These are phyloP conservation scores for Tubosaeta sp. DNA, from an alignment of 768 basidiomycete genomes.

Conservation along the genomic window DNA sequence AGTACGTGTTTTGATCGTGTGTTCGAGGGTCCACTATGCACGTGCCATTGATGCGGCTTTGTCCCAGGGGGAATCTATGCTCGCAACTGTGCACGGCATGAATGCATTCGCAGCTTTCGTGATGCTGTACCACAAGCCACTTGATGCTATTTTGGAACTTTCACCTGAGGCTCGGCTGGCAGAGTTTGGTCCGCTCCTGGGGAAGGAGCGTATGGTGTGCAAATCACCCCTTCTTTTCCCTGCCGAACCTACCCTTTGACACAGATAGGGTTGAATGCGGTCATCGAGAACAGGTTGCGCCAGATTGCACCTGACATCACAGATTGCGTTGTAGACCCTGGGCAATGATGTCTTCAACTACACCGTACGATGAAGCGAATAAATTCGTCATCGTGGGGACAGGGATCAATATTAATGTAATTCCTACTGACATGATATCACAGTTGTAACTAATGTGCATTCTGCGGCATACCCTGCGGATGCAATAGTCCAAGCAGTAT, in stretches of 20 bases:
- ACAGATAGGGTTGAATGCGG: constrained; percentile 34
- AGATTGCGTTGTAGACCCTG: constrained; percentile 13
- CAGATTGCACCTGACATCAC: constrained; percentile 20
- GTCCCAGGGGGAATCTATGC: constrained; percentile 54
- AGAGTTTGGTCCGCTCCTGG: constrained; percentile 45
- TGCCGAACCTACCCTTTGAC: constrained; percentile 7
- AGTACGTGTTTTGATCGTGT: constrained; percentile 29
- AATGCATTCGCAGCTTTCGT: constrained; percentile 67
- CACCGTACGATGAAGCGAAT: not conserved
- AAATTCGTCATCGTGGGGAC: constrained; percentile 7
- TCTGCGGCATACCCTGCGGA: constrained; percentile 13
- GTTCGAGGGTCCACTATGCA: constrained; percentile 6
- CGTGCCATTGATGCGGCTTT: constrained; percentile 9
- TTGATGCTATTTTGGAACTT: constrained; percentile 55
- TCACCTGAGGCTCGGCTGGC: constrained; percentile 43
- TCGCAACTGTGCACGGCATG: constrained; percentile 57
- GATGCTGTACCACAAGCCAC: constrained; percentile 49
- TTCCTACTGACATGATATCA: constrained; percentile 25
- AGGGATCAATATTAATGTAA: constrained; percentile 25
- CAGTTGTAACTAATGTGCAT: constrained; percentile 22
- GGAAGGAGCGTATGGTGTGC: constrained; percentile 51
- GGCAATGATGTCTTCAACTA: constrained; percentile 8
- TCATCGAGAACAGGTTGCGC: constrained; percentile 34
- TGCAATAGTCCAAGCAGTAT: constrained; percentile 20
- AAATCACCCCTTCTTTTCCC: not conserved